phyloP scores from a whole-genome alignment of 768 basidiomycete species.

The Mrakia blollopis region DNA sequence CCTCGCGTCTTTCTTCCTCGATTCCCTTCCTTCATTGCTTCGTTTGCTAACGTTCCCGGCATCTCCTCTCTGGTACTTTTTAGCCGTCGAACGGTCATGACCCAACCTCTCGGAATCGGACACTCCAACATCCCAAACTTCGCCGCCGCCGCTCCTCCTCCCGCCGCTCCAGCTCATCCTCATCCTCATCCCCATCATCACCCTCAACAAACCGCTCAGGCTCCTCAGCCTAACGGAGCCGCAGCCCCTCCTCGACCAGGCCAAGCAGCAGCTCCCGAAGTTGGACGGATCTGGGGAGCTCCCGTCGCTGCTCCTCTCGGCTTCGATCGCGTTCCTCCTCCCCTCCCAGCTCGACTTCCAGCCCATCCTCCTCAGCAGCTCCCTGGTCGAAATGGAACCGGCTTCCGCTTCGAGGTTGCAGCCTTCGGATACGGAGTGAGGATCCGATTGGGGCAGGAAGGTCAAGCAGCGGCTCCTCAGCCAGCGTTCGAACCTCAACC shows the following conservation, averaged over 20 bases:
- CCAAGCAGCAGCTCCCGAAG: background rate
- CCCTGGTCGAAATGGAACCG: background rate
- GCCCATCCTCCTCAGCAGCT: background rate
- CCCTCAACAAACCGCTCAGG: background rate
- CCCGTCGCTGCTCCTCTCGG: slow-evolving; percentile 3
- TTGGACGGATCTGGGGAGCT: slow-evolving; percentile 2
- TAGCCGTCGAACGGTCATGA: slow-evolving; percentile 20
- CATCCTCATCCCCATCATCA: background rate
- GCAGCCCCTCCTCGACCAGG: background rate
- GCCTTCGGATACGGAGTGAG: background rate
- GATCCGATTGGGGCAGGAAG: slow-evolving; percentile 5
- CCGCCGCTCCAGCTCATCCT: slow-evolving; percentile 1
- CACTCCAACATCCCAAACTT: no score
- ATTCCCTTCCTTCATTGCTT: slow-evolving; percentile 19
- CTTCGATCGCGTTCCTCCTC: background rate
- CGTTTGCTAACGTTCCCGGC: background rate
- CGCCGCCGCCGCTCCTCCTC: background rate
- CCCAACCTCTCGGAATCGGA: background rate
- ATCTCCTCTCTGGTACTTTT: background rate
- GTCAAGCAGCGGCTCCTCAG: background rate
- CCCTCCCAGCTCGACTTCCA: background rate
- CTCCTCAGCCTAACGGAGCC: background rate
- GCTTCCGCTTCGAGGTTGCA: background rate
- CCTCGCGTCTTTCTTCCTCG: slow-evolving; percentile 4
- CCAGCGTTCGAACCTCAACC: background rate